Conservation (phyloP, 2,329 filamentous ascomycete species). For the Sclerotinia trifoliorum region DNA sequence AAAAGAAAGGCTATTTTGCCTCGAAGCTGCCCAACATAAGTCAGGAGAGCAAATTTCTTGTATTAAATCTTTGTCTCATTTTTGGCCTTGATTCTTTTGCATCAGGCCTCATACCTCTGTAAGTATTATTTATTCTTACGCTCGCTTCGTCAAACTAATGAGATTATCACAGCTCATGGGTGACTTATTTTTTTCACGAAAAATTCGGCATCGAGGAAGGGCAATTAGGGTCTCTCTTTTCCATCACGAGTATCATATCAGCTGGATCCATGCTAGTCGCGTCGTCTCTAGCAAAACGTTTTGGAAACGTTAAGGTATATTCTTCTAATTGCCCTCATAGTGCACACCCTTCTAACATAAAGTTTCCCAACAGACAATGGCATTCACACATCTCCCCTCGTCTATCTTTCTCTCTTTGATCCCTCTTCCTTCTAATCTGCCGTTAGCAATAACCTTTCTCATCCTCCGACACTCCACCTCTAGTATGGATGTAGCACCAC, state of each 20-base stretch:
- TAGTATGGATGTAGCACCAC: conserved; percentile 70
- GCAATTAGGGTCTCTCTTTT: conserved; percentile 54
- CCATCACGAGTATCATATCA: conserved; percentile 52
- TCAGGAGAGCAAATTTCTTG: conserved; percentile 51
- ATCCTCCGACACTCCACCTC: conserved; percentile 60
- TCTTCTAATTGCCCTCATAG: not conserved
- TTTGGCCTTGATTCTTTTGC: conserved; percentile 69
- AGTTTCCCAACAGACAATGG: conserved; percentile 58
- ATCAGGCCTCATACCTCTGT: conserved; percentile 66
- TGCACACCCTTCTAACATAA: conserved; percentile 33
- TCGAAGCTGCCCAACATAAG: conserved; percentile 58
- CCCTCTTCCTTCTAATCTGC: conserved; percentile 53
- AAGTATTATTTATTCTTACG: conserved; percentile 36
- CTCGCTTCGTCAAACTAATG: conserved; percentile 40
- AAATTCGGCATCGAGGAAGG: conserved; percentile 50
- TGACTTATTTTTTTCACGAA: conserved; percentile 55
- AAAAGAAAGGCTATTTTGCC: conserved; percentile 32
- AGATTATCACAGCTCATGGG: conserved; percentile 53
- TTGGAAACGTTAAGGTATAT: conserved; percentile 62
- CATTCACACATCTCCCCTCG: conserved; percentile 70
- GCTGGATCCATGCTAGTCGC: conserved; percentile 53
- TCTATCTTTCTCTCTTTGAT: conserved; percentile 64
- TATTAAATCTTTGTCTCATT: conserved; percentile 63
- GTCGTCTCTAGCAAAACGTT: conserved; percentile 53
- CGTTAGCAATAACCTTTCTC: conserved; percentile 58